Base-by-base conservation (phyloP, 805 yeast species). In the Candida pseudofarinosa region DNA sequence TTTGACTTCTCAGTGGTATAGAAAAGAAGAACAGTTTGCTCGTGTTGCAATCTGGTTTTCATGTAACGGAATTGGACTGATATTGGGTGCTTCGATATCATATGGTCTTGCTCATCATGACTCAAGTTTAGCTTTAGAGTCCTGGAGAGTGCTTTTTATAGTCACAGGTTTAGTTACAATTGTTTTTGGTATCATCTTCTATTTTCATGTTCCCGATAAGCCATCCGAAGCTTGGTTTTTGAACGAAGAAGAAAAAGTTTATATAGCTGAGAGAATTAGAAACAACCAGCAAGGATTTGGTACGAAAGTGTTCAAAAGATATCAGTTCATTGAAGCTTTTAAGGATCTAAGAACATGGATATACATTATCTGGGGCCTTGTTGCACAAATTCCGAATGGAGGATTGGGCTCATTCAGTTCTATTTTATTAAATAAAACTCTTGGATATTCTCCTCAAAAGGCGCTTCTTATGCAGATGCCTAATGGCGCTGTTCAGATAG, bases 231-330 rank as follows among this genome's bases (percentile, higher is more conserved):
- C 76, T 3, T 63, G 63, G 60, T 78, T 76, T 47, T 59, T 76
- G 37, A 64, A 57, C 13, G 67, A 60, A 23, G 59, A 59, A 28
- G 77, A 76, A 47, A 65, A 57, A 40, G 34, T 20, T 5, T 58
- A 69, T 55, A 73, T 73, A 34, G 76, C 77, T 30, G 76, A 71
- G 55, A 70, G 80, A 51, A 77, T 76, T 50, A 73, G 80, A 48
- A n/a, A n/a, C n/a, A n/a, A n/a, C n/a, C n/a, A n/a, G n/a, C n/a
- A n/a, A n/a, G n/a, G n/a, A n/a, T n/a, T 75, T 54, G 81, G 83
- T 44, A 76, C 71, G 48, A 71, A 63, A 48, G 60, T 67, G 37
- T 77, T 80, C 69, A 79, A 80, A 53, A 63, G 63, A 68, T 57
- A 69, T 39, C 86, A 82, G 55, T 61, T 77, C 36, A 59, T 54